phyloP scores from a whole-genome alignment of 176 grass and related monocot genomes.

The Lolium perenne region DNA sequence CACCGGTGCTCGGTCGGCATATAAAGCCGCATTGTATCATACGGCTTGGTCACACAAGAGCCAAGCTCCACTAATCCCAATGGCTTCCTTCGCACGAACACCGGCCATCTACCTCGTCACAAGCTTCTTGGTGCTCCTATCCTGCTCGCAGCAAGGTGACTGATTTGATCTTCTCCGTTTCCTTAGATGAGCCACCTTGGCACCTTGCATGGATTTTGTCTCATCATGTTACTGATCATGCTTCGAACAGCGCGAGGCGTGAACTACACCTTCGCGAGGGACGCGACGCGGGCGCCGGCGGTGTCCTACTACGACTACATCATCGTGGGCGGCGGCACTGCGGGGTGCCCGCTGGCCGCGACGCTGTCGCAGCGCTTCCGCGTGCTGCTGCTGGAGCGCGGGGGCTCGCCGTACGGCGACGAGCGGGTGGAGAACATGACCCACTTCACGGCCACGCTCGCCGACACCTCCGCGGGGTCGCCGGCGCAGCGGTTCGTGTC shows the following conservation, averaged over 20 bases:
- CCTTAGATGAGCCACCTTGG: too few relatives aligned
- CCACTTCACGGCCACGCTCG: conserved; percentile 59
- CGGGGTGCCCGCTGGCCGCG: conserved; percentile 74
- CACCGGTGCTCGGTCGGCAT: conserved; percentile 1
- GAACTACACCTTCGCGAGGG: conserved; percentile 68
- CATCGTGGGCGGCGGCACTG: conserved; percentile 86
- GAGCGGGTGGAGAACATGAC: conserved; percentile 58
- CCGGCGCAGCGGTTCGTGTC: conserved; percentile 85
- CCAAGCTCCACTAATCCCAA: not conserved
- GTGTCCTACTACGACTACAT: conserved; percentile 91
- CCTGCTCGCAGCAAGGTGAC: conserved; percentile 33
- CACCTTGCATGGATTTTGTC: not conserved
- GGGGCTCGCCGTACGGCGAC: conserved; percentile 77
- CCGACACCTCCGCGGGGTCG: conserved; percentile 57
- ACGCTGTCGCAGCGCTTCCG: conserved; percentile 65
- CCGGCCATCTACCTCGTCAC: not conserved
- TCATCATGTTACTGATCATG: not conserved
- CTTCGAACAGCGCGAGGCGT: not conserved
- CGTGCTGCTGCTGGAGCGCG: conserved; percentile 88
- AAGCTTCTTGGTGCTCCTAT: conserved; percentile 11
- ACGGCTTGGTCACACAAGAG: not conserved
- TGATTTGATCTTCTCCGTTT: not conserved
- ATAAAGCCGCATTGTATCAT: conserved; percentile 6
- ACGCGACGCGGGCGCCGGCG: conserved; percentile 51
- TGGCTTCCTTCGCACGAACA: conserved; percentile 12